Evolutionary conservation across 495 filamentous ascomycete genomes (phyloP).

Genomic region (Sordaria brevicollis): DNA sequence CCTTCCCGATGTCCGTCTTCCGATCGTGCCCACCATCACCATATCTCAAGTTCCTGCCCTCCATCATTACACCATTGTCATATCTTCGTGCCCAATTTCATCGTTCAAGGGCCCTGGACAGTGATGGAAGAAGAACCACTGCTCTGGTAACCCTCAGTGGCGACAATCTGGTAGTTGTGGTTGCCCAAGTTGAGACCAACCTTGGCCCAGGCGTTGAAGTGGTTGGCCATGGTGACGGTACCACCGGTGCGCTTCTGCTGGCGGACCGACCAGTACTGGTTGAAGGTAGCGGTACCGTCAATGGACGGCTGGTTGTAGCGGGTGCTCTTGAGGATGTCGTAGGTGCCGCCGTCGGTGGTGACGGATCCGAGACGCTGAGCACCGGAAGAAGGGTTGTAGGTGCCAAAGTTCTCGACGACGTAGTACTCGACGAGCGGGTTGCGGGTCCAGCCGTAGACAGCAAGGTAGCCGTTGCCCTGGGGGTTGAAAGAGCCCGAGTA

Average conservation of each 20-base stretch:
- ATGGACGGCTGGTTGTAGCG: conserved; percentile 52
- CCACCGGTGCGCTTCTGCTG: conserved; percentile 33
- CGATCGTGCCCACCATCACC: not conserved
- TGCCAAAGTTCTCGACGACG: conserved; percentile 45
- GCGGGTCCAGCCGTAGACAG: conserved; percentile 50
- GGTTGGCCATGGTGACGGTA: conserved; percentile 36
- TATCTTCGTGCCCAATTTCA: not conserved
- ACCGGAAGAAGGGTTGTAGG: conserved; percentile 43
- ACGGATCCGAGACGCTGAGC: conserved; percentile 44
- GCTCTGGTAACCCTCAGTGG: conserved; percentile 48
- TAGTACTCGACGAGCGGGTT: conserved; percentile 53
- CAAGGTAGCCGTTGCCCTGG: conserved; percentile 44
- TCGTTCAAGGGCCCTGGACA: conserved; percentile 16
- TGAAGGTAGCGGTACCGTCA: conserved; percentile 43
- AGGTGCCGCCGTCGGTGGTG: conserved; percentile 48
- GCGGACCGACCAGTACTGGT: conserved; percentile 49
- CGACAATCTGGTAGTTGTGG: conserved; percentile 50
- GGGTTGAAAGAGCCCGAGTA: conserved; percentile 42
- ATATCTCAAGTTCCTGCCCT: not conserved
- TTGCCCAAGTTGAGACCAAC: conserved; percentile 40
- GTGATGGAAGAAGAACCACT: conserved; percentile 43
- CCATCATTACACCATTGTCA: not conserved
- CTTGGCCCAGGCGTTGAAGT: conserved; percentile 49
- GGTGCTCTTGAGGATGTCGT: conserved; percentile 51
- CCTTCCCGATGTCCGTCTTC: not conserved